Evolutionary conservation across 1,284 basidiomycete genomes (phyloP), one percentile per base, ranked within the genome.

Genomic region (Cryptococcus sp.): DNA sequence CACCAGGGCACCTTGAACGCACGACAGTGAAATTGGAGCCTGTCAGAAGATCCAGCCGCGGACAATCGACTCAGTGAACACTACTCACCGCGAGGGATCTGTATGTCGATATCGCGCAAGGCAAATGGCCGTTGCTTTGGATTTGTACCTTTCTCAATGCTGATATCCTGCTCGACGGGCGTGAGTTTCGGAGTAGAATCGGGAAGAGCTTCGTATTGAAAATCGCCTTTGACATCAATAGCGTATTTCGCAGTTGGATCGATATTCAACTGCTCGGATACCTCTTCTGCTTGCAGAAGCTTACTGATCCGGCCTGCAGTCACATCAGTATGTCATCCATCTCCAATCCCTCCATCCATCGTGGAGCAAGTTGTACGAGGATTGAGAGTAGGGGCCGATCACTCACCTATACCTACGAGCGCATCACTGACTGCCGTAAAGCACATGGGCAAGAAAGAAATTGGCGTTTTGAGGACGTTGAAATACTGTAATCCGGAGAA

Each of bases 401-500:
- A 49, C 57, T 22, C 7, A 59, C 57, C 47, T 8, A 58, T 61
- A 1, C 55, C 60, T 3, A 63, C 61, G 2, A 57, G 43, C 11
- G 86, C 86, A 69, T 89, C 86, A 0, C 86, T 81, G 2, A 79
- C 67, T 4, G 76, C 73, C 13, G 74, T 73, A 41, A 80, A 70
- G 1, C 71, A 69, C 66, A 78, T 75, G 0, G 81, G 80, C 1
- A 74, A 53, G 56, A 70, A 63, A 40, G 71, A 61, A 15, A 76
- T 64, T 40, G 77, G 71, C 6, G 51, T 52, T 40, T 67, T 62
- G 6, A 72, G 46, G 10, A 90, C 85, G 66, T 88, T 88, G 81
- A 91, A 89, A 58, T 87, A 82, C 61, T 89, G 86, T n/a, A 92
- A 76, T 15, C 86, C 85, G 19, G 84, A 83, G 77, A 91, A 91